Base-by-base conservation (phyloP, 805 yeast species). In the Monosporozyma yasuniensis region DNA sequence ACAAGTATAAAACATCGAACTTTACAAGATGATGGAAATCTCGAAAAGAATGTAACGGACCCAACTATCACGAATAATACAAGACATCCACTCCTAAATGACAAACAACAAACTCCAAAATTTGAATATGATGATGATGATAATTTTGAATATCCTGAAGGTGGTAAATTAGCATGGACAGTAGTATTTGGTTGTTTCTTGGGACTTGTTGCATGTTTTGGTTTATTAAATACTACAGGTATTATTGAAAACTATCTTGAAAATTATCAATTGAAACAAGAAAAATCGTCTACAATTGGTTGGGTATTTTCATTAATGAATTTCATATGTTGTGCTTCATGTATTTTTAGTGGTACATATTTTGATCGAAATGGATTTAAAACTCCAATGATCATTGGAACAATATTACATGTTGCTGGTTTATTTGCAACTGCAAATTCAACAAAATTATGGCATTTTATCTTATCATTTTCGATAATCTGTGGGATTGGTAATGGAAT, bases 251-350 rank as follows among this genome's bases (percentile, higher is more conserved):
- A 82, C 0, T 79, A 81, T 54, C 70, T 83, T 8, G 72, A 79
- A 8, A 67, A 65, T 11, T 75, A 82, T 61, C 87, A 82, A 61
- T 64, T 83, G 52, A 65, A 66, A 1, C 56, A 72, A 42, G 65
- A 68, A 5, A 61, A 72, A 4, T 68, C 78, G 1, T 72, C 83
- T 2, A 64, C 76, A 1, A 71, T 80, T 4, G 75, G 84, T 4
- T 80, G 87, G 86, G 74, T 83, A 27, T 83, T 83, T 55, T 80
- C 87, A 2, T 63, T 82, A 27, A 77, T 72, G 60, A 62, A 75
- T 50, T 73, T 76, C 30, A 60, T 80, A 25, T 68, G 76, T 10
- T 79, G 75, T 58, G 61, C 72, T 11, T 67, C 75, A 1, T 76
- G 80, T 6, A 68, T 79, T 27, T 63, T 79, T 25, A 71, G 76